Base-by-base conservation (phyloP, 2,329 filamentous ascomycete genomes). In the Acrocalymma vagum region DNA sequence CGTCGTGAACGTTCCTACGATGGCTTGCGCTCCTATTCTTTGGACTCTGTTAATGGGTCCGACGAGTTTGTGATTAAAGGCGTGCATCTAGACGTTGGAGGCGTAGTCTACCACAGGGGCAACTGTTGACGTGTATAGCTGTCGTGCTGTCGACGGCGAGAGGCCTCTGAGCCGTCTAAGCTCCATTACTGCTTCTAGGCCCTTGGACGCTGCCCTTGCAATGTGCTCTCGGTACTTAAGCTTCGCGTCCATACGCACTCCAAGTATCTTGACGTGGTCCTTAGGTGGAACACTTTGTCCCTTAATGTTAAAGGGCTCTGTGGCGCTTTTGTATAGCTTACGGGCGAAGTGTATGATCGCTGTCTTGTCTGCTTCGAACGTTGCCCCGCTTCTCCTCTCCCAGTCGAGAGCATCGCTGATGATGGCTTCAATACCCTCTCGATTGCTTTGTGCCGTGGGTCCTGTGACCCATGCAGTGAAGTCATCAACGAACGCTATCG, bases 291-390 rank as follows among this genome's bases (percentile, higher is more conserved):
- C 41, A 25, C 34, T 44, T 26, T 44, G 34, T 10, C 38, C 42
- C 25, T 42, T 42, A n/a, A 50, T 33, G 9, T n/a, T 14, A 10
- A 42, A 9, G 7, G 30, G 13, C n/a, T 23, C 11, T 3, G 23
- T 18, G 6, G 35, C 30, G 16, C 31, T 24, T 24, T 37, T 42
- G 16, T 32, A 31, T 25, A 31, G 14, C 29, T 31, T 64, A 27
- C 53, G 37, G 9, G 61, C 58, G 41, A 70, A 68, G 54, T 68
- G 48, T 50, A 67, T 65, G 23, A 65, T 52, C 6, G 55, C 55
- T 22, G 57, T 70, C 53, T 69, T 69, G 16, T 64, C 58, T 16
- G 52, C 57, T 52, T 65, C 47, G 45, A 68, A 67, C 5, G 51
- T 63, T 23, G 58, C 59, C 24, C 63, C 51, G 40, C 60, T 64